Percentiles rank a stretch among this genome's conserved stretches.
These are phyloP conservation scores for Nasturtium officinale DNA, from an alignment of 345 rosid species.

Conservation along the genomic window DNA sequence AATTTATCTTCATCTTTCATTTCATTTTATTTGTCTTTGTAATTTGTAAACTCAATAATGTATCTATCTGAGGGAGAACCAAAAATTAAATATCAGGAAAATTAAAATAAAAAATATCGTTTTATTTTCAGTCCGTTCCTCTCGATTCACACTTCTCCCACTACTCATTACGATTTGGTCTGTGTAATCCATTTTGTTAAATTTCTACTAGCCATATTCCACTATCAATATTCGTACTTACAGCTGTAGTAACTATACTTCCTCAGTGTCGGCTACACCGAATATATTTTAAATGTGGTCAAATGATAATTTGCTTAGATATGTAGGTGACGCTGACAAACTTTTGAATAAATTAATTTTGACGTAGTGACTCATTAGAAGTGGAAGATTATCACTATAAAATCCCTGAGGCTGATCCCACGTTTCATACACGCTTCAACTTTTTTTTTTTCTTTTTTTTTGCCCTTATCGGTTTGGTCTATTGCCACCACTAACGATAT, in stretches of 20 bases:
- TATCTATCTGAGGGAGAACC: too few relatives aligned
- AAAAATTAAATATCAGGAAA: too few relatives aligned
- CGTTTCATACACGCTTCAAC: constrained; percentile 33
- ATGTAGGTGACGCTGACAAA: background rate
- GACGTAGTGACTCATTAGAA: background rate
- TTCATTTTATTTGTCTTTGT: too few relatives aligned
- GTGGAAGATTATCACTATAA: constrained; percentile 26
- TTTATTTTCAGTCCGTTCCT: background rate
- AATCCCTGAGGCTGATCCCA: too few relatives aligned
- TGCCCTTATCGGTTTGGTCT: constrained; percentile 21
- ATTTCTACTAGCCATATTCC: background rate
- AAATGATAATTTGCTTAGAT: constrained; percentile 15
- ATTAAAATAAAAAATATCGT: too few relatives aligned
- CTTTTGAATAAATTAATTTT: constrained; percentile 4
- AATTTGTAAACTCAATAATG: too few relatives aligned
- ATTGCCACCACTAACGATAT: constrained; percentile 13
- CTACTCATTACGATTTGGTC: background rate
- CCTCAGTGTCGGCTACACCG: background rate
- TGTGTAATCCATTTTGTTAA: background rate
- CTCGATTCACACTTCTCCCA: background rate
- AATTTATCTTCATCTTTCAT: too few relatives aligned
- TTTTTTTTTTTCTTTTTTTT: too few relatives aligned
- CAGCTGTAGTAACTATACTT: background rate
- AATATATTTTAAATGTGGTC: background rate
- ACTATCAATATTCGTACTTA: background rate